Percentiles rank a stretch among this genome's conserved stretches.
phyloP scores from a whole-genome alignment of 2,329 filamentous ascomycete genomes.

The Epichloe aotearoae region DNA sequence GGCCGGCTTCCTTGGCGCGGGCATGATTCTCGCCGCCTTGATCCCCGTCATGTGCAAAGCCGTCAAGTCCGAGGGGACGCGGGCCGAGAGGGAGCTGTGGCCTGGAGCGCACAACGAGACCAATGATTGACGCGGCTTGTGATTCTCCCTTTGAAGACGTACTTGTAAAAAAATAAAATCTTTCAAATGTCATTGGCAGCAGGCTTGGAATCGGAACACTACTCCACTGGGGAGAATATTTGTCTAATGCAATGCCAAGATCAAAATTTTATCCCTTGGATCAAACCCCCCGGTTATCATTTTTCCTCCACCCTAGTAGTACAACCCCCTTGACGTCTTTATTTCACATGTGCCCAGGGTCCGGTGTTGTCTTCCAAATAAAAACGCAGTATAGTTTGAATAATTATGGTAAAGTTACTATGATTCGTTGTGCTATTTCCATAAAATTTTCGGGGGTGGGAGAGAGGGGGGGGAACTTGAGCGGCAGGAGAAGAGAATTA shows the following conservation, averaged over 20 bases:
- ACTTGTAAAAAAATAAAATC: no score
- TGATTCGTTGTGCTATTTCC: neutral
- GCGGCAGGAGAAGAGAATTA: neutral
- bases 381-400: neutral
- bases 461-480: neutral
- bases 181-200: no score
- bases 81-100: neutral
- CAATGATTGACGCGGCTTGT: neutral
- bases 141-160: no score
- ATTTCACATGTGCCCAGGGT: neutral
- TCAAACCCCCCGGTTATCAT: no score
- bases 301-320: no score
- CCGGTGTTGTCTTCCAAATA: no score
- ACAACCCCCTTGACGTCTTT: no score
- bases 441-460: neutral
- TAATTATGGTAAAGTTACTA: neutral
- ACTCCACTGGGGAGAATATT: no score
- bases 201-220: no score
- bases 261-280: no score
- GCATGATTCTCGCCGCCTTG: slow-evolving; percentile 9
- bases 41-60: slow-evolving; percentile 6
- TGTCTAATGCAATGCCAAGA: no score
- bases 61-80: neutral
- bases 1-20: slow-evolving; percentile 14
- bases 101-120: neutral